Evolutionary conservation across 2,329 filamentous ascomycete species (phyloP).

Genomic region (Spiromastix sp.): DNA sequence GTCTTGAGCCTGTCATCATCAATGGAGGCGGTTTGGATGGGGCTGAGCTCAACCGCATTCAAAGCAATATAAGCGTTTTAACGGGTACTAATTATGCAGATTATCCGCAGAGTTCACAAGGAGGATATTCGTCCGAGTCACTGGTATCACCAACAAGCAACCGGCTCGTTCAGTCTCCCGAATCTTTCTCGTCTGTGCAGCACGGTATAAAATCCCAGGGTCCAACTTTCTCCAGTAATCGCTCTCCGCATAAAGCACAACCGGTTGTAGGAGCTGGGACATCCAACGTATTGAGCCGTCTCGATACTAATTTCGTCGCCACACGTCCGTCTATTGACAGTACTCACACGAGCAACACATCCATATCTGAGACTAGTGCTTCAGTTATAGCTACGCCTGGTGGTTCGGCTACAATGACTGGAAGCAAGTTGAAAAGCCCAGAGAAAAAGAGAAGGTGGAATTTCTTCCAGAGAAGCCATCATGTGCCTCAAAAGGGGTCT

Average conservation of each 20-base stretch:
- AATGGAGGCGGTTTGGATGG: constrained; percentile 33
- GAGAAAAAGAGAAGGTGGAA: constrained; percentile 44
- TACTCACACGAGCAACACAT: constrained; percentile 9
- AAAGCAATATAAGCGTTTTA: constrained; percentile 27
- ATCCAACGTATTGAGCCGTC: constrained; percentile 11
- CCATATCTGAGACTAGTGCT: constrained; percentile 7
- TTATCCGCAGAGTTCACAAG: constrained; percentile 14
- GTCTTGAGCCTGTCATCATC: constrained; percentile 41
- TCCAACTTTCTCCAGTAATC: constrained; percentile 13
- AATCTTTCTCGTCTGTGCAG: constrained; percentile 19
- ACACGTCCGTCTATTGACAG: constrained; percentile 17
- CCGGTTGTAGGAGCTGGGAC: constrained; percentile 15
- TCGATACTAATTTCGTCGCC: constrained; percentile 15
- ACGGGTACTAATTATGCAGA: constrained; percentile 16
- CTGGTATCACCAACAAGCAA: constrained; percentile 19
- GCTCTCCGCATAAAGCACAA: constrained; percentile 18
- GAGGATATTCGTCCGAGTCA: constrained; percentile 25
- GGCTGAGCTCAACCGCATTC: constrained; percentile 24
- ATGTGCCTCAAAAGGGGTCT: constrained; percentile 32
- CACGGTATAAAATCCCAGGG: constrained; percentile 1
- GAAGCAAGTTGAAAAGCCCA: constrained; percentile 17
- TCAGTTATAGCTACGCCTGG: constrained; percentile 12
- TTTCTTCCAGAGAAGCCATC: constrained; percentile 43
- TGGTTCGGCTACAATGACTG: constrained; percentile 7
- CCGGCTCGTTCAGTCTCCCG: constrained; percentile 20